Base-by-base conservation (phyloP, 257 asterid species). In the Solanum clarkiae region DNA sequence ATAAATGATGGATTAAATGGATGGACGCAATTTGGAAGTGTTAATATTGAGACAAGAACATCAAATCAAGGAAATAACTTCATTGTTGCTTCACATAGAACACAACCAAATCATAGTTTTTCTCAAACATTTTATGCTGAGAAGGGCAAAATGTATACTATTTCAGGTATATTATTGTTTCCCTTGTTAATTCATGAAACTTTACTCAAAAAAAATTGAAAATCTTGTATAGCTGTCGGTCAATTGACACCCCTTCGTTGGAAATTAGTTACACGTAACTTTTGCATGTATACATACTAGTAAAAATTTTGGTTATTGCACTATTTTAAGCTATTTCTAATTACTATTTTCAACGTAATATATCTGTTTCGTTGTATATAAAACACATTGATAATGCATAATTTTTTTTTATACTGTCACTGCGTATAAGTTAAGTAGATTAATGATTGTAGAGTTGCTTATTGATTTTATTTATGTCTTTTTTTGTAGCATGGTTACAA, bases 1-100 rank as follows among this genome's bases (percentile, higher is more conserved):
- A 15, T 95, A 1, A 55, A 93, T 11, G 83, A 88, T 15, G 95
- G 96, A 11, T 84, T 91, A 75, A 87, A 85, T 4, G 97, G 93
- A 10, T 95, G 97, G 97, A 84, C 89, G 10, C 8, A 15, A 2
- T 86, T 87, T 36, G 94, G 93, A 47, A 57, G 84, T 6, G 91
- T 90, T 1, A 89, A 83, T 42, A 29, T 93, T 18, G 84, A 45
- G 10, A 86, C 82, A 44, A 85, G 74, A 49, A 53, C 62, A 80
- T 85, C 94, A 11, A 0, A 65, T n/a, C 89, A 88, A 51, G 94
- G 92, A 82, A 94, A 93, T 84, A 87, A 85, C 7, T 93, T 82
- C 86, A 86, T 92, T 16, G 89, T 90, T 51, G 92, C 91, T n/a
- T 80, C 80, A 40, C 68, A 84, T 7, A 90, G 95, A 84, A 89